A percentile compares a stretch with the other conserved stretches of the same genome.
phyloP scores from a whole-genome alignment of 176 grass and related monocot genomes.

The Echinochloa phyllopogon region DNA sequence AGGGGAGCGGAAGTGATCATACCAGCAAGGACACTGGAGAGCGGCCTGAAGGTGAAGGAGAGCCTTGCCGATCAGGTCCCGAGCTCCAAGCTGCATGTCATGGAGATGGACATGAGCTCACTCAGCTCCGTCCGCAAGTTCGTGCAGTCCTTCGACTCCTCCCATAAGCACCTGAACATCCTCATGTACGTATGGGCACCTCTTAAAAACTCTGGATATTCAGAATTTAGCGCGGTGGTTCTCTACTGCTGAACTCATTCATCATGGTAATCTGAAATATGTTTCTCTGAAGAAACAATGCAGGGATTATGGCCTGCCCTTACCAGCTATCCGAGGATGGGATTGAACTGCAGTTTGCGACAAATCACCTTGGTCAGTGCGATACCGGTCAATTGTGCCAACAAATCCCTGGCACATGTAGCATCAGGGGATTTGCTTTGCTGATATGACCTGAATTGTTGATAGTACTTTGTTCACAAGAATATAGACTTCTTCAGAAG shows the following conservation, averaged over 20 bases:
- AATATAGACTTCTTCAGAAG: neutral
- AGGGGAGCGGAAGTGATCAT: conserved; percentile 87
- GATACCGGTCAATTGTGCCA: neutral
- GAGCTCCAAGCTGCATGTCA: conserved; percentile 57
- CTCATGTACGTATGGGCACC: conserved; percentile 61
- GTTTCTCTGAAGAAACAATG: conserved; percentile 82
- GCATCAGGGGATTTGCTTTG: conserved; percentile 1
- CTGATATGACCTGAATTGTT: conserved; percentile 16
- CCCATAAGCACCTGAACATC: conserved; percentile 70
- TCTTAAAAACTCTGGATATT: conserved; percentile 25
- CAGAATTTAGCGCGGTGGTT: neutral
- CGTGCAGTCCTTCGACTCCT: conserved; percentile 53
- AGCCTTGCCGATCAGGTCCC: conserved; percentile 68
- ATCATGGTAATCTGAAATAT: neutral
- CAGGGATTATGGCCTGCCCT: conserved; percentile 86
- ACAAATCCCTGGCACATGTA: neutral
- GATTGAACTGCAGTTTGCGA: conserved; percentile 84
- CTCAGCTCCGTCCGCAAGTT: conserved; percentile 70
- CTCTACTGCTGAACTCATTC: neutral
- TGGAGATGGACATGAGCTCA: conserved; percentile 89
- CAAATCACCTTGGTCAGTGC: conserved; percentile 71
- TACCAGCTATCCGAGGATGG: conserved; percentile 76
- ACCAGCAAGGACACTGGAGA: conserved; percentile 66
- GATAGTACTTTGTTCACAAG: neutral
- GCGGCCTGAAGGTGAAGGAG: conserved; percentile 70